phyloP scores from a whole-genome alignment of 768 basidiomycete species.

The Gloeophyllum trabeum region DNA sequence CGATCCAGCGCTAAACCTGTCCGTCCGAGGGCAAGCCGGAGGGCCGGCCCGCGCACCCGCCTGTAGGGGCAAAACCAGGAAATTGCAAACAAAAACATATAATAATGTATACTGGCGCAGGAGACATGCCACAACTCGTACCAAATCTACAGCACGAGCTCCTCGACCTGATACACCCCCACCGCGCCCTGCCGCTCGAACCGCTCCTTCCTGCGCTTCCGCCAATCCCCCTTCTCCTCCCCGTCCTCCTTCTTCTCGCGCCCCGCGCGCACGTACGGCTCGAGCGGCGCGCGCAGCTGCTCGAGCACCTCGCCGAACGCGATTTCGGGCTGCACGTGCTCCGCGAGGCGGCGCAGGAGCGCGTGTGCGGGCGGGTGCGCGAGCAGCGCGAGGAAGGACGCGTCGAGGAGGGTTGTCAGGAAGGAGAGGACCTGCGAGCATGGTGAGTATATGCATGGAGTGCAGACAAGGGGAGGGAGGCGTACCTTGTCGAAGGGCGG shows the following conservation, averaged over 20 bases:
- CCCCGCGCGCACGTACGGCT: conserved; percentile 43
- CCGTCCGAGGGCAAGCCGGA: too few relatives aligned
- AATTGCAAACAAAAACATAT: too few relatives aligned
- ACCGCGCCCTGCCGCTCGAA: neutral
- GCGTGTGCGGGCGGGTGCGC: conserved; percentile 50
- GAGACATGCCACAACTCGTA: too few relatives aligned
- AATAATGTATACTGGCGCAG: too few relatives aligned
- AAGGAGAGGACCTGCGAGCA: conserved; percentile 40
- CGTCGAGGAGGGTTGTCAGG: conserved; percentile 57
- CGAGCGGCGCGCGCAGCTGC: conserved; percentile 47
- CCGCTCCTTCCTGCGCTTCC: conserved; percentile 34
- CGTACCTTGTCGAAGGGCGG: conserved; percentile 34
- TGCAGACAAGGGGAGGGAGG: conserved; percentile 3
- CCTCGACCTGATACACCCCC: too few relatives aligned
- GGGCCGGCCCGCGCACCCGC: too few relatives aligned
- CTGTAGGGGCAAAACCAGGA: too few relatives aligned
- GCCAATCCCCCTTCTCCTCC: conserved; percentile 19
- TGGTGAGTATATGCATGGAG: neutral
- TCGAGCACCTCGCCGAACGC: conserved; percentile 36
- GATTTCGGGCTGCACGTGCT: conserved; percentile 47
- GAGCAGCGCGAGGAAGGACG: conserved; percentile 57
- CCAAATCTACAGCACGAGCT: too few relatives aligned
- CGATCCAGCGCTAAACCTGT: too few relatives aligned
- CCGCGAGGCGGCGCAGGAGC: conserved; percentile 35
- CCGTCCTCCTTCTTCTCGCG: conserved; percentile 28